Base-by-base conservation (phyloP, 257 asterid species). In the Lithospermum erythrorhizon region DNA sequence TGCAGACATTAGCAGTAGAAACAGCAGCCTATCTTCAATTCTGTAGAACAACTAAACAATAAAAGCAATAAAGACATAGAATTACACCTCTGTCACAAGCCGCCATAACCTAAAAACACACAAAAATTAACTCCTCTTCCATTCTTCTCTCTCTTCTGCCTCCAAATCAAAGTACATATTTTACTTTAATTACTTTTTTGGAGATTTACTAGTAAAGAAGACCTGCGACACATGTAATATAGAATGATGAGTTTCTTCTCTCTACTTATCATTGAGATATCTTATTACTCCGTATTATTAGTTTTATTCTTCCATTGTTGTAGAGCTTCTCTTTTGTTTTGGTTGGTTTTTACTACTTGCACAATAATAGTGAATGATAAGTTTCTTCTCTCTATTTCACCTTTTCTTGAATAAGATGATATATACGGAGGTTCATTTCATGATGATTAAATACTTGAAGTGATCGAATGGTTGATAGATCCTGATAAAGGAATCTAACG, bases 51-150 rank as follows among this genome's bases (percentile, higher is more conserved):
- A 80, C 76, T 65, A 67, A 67, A 63, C 57, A 66, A 25, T 58
- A 61, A 63, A 41, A 66, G 80, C 85, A 81, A 81, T 85, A 75
- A 88, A 73, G 73, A 78, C 73, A 74, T 53, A 54, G 87, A 85
- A 82, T 80, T 81, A 85, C 78, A 88, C 89, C 75, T 78, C 96
- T 88, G 95, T 82, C 78, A 85, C 95, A 83, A 95, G 95, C 96
- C 95, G 96, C 90, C 96, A 88, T 78, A 72, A 71, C 73, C 72
- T 51, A 69, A 80, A 87, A 84, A 73, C 4, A 27, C 32, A 27
- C 76, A 81, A 75, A 83, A 77, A 53, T 68, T 55, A 53, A 20
- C 63, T 41, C 23, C 53, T 58, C 27, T 29, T 16, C 18, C 8
- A 54, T 56, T 48, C 23, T 11, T 59, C 58, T 53, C 49, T 32